These are phyloP conservation scores for Diplodia sapinea DNA, from an alignment of 2,329 filamentous ascomycete species.

Conservation along the genomic window DNA sequence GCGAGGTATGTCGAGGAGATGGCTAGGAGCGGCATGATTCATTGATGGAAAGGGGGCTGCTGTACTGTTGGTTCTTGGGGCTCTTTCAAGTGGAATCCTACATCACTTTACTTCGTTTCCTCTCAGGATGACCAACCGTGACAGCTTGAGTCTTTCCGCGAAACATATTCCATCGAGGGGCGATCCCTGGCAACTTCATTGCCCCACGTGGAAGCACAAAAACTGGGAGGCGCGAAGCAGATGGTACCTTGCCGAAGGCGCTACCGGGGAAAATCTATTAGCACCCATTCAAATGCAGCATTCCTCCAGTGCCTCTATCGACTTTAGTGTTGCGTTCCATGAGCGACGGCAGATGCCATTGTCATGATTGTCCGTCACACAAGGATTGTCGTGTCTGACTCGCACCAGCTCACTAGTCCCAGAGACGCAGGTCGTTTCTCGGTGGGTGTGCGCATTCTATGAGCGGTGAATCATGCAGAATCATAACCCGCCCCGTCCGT, in stretches of 20 bases:
- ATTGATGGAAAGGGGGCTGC: background rate
- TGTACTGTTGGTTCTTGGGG: too few species aligned
- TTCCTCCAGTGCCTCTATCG: background rate
- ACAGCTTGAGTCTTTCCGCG: too few species aligned
- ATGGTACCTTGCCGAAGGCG: background rate
- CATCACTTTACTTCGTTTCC: background rate
- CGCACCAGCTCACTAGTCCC: background rate
- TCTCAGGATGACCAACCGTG: too few species aligned
- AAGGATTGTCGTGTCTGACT: background rate
- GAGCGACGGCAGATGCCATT: too few species aligned
- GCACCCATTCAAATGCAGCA: background rate
- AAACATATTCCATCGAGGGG: background rate
- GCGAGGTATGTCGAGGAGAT: constrained; percentile 45
- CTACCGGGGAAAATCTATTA: background rate
- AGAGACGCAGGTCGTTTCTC: background rate
- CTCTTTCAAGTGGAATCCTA: background rate
- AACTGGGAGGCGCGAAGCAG: background rate
- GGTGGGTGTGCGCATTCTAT: background rate
- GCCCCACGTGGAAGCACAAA: background rate
- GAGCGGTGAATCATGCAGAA: background rate
- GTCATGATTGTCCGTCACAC: background rate
- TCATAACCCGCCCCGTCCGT: background rate
- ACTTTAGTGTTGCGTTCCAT: background rate
- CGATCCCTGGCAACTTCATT: background rate
- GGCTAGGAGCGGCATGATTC: constrained; percentile 29